A percentile compares a stretch with the other conserved stretches of the same genome.
Evolutionary conservation across 2,329 filamentous ascomycete genomes (phyloP).

Genomic region (Claviceps quebecensis): DNA sequence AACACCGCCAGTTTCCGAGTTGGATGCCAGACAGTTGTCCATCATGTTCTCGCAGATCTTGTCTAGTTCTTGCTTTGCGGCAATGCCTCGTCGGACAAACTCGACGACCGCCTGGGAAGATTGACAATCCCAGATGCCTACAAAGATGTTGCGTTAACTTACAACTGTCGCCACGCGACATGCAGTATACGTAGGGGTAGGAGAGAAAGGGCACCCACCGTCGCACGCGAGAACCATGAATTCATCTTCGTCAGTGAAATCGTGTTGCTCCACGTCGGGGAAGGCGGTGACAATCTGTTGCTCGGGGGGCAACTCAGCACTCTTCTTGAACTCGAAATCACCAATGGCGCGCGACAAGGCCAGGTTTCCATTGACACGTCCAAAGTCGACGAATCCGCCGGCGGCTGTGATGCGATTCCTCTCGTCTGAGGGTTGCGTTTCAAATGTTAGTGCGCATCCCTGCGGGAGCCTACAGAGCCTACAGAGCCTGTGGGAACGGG

Average conservation of each 20-base stretch:
- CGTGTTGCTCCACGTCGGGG: conserved; percentile 85
- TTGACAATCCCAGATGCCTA: conserved; percentile 99
- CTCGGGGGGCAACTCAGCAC: conserved; percentile 89
- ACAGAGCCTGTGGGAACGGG: neutral
- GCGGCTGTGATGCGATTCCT: conserved; percentile 92
- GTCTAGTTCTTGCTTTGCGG: conserved; percentile 85
- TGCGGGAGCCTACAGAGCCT: neutral
- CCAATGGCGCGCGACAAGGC: conserved; percentile 93
- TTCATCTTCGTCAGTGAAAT: conserved; percentile 84
- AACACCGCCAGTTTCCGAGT: conserved; percentile 93
- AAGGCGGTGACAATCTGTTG: conserved; percentile 97
- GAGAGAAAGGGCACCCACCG: conserved; percentile 40
- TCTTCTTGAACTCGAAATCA: conserved; percentile 99
- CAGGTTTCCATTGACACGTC: conserved; percentile 94
- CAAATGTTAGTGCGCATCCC: conserved; percentile 1
- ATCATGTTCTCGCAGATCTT: conserved; percentile 99
- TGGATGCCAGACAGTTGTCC: conserved; percentile 97
- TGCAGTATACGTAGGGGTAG: neutral
- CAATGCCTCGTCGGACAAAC: conserved; percentile 91
- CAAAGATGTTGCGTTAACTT: neutral
- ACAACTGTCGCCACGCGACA: neutral
- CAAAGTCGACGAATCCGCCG: conserved; percentile 96
- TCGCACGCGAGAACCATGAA: conserved; percentile 90
- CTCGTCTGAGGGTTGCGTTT: conserved; percentile 46
- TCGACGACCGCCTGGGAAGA: conserved; percentile 95